These are phyloP conservation scores for Solidago caesia DNA, from an alignment of 129 eudicot species.

Conservation along the genomic window DNA sequence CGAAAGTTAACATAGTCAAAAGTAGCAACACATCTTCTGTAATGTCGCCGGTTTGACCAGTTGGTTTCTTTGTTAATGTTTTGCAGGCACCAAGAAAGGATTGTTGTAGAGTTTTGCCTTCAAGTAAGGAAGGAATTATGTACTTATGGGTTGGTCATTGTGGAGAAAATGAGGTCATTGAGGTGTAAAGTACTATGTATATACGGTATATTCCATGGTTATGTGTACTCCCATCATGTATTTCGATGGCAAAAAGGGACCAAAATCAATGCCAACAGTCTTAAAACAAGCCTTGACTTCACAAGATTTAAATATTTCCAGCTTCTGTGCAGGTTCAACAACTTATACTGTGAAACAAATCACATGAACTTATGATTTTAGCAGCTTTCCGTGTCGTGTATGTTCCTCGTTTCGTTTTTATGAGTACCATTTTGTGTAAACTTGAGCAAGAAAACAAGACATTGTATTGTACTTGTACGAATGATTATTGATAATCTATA, in stretches of 20 bases:
- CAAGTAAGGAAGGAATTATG: constrained; percentile 44
- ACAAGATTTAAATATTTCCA: constrained; percentile 9
- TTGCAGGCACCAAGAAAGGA: constrained; percentile 87
- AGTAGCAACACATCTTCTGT: background rate
- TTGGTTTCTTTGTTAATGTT: background rate
- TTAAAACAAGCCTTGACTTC: background rate
- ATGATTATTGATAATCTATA: constrained; percentile 15
- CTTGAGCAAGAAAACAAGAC: background rate
- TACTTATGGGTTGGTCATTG: constrained; percentile 68
- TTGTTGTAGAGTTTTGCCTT: constrained; percentile 69
- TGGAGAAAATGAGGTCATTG: constrained; percentile 54
- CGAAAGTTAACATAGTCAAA: background rate
- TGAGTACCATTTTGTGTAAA: constrained; percentile 8
- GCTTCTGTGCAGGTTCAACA: constrained; percentile 1
- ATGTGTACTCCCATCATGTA: background rate
- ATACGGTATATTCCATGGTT: background rate
- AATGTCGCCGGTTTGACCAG: background rate
- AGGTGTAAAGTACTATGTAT: constrained; percentile 31
- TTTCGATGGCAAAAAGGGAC: background rate
- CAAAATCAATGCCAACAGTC: constrained; percentile 8
- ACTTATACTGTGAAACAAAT: constrained; percentile 4
- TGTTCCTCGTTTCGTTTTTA: constrained; percentile 3
- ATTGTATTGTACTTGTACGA: constrained; percentile 15
- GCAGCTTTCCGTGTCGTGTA: background rate
- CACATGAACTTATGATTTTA: background rate